Evolutionary conservation across 257 asterid genomes (phyloP), one percentile per base, ranked within the genome.

Genomic region (Datura wrightii): DNA sequence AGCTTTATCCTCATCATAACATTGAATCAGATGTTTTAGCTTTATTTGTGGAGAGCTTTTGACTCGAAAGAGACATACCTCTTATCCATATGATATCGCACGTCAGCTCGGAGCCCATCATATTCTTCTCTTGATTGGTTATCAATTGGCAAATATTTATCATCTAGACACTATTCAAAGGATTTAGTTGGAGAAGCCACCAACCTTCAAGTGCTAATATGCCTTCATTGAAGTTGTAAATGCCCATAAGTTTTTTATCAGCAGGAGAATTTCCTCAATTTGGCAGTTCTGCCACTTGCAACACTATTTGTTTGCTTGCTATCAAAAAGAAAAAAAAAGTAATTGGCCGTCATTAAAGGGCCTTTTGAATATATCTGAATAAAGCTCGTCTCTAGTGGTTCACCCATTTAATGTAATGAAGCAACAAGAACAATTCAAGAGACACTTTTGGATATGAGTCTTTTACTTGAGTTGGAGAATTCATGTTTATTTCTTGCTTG

Each of bases 391-490:
- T 74, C 62, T 48, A 31, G 82, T 76, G 62, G 82, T 50, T 76
- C 62, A 76, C 46, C 82, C 82, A 76, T 76, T 48, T 50, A 76
- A 76, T 76, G 62, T 48, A 50, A 50, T 76, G 62, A 76, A 19
- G 11, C 5, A 19, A 3, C n/a, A 46, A 13, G n/a, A 46, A 19
- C 59, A 72, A 76, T 50, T 50, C 81, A 6, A 50, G 82, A 50
- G 19, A 50, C 46, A 48, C 60, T 74, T 74, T 50, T 50, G 82
- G 46, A 3, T 60, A 1, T 8, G 60, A 3, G 60, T 48, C 80
- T 24, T 13, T 50, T 48, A 48, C 81, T 19, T 46, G 37, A 48
- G 55, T 24, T 50, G 24, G 19, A 76, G 24, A 13, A 50, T 24
- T 76, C 81, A 13, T 76, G 82, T 76, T 76, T 50, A 24, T 76